A percentile compares a stretch with the other conserved stretches of the same genome.
These are phyloP conservation scores for Pachysandra terminalis DNA, from an alignment of 164 flowering plant species.

Conservation along the genomic window DNA sequence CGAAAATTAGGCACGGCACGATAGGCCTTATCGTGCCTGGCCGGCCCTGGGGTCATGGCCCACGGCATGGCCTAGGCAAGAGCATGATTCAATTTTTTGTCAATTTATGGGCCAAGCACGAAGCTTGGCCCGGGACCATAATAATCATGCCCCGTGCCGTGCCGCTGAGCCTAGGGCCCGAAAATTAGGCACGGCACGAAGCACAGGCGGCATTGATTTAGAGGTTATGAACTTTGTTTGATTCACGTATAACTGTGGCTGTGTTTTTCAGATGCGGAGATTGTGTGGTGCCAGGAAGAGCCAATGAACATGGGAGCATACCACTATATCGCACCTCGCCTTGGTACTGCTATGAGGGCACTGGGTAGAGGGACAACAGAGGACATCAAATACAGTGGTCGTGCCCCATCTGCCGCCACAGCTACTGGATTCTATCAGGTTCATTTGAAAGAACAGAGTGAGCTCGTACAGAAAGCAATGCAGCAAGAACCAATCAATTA, in stretches of 20 bases:
- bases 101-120: too few species aligned
- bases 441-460: slow-evolving; percentile 72
- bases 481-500: slow-evolving; percentile 58
- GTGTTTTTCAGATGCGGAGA: slow-evolving; percentile 70
- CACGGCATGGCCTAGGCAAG: too few species aligned
- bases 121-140: too few species aligned
- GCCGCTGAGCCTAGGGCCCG: too few species aligned
- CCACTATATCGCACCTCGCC: slow-evolving; percentile 56
- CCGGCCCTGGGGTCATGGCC: too few species aligned
- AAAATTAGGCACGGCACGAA: too few species aligned
- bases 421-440: slow-evolving; percentile 74
- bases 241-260: background rate
- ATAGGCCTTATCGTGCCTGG: too few species aligned
- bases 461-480: slow-evolving; percentile 71
- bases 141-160: too few species aligned
- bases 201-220: too few species aligned
- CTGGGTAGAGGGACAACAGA: slow-evolving; percentile 54
- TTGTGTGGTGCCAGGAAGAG: slow-evolving; percentile 87
- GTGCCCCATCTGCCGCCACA: slow-evolving; percentile 87
- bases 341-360: slow-evolving; percentile 57
- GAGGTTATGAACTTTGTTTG: background rate
- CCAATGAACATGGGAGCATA: slow-evolving; percentile 88
- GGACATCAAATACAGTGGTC: slow-evolving; percentile 77
- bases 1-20: too few species aligned
- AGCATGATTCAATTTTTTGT: too few species aligned